Evolutionary conservation across 371 early-diverging fungal species (phyloP).

Genomic region (Lichtheimia hyalospora): DNA sequence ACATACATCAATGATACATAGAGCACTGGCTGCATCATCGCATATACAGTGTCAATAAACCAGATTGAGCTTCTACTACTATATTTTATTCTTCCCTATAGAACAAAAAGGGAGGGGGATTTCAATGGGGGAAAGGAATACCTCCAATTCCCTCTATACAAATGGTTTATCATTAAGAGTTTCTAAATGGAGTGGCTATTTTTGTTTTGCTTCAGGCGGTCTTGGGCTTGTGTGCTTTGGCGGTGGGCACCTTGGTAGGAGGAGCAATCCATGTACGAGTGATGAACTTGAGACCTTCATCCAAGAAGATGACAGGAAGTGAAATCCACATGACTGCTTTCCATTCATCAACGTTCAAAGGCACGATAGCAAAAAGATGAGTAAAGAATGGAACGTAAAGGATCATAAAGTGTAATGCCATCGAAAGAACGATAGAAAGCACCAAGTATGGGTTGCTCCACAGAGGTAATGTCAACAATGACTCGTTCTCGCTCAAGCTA

Average conservation of each 20-base stretch:
- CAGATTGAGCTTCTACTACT: too few relatives aligned
- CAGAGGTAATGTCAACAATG: slow-evolving; percentile 84
- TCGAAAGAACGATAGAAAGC: slow-evolving; percentile 80
- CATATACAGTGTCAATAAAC: too few relatives aligned
- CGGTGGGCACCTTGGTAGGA: slow-evolving; percentile 21
- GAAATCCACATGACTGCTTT: slow-evolving; percentile 87
- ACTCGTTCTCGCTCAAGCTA: slow-evolving; percentile 89
- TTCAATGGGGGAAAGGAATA: too few relatives aligned
- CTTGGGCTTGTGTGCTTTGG: too few relatives aligned
- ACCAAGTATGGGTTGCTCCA: slow-evolving; percentile 91
- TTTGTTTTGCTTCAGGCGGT: too few relatives aligned
- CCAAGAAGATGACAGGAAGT: slow-evolving; percentile 87
- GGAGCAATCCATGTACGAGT: slow-evolving; percentile 67
- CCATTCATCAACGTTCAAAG: slow-evolving; percentile 90
- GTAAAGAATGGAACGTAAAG: slow-evolving; percentile 88
- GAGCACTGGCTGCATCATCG: too few relatives aligned
- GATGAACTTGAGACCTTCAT: slow-evolving; percentile 89
- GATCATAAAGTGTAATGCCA: slow-evolving; percentile 93
- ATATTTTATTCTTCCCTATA: too few relatives aligned
- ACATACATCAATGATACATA: too few relatives aligned
- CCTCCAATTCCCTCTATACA: too few relatives aligned
- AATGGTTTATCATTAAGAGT: too few relatives aligned
- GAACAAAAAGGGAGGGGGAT: too few relatives aligned
- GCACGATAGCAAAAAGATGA: slow-evolving; percentile 81
- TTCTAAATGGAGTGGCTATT: too few relatives aligned